Evolutionary conservation across 2,329 filamentous ascomycete genomes (phyloP).

Genomic region (Pseudogymnoascus verrucosus): DNA sequence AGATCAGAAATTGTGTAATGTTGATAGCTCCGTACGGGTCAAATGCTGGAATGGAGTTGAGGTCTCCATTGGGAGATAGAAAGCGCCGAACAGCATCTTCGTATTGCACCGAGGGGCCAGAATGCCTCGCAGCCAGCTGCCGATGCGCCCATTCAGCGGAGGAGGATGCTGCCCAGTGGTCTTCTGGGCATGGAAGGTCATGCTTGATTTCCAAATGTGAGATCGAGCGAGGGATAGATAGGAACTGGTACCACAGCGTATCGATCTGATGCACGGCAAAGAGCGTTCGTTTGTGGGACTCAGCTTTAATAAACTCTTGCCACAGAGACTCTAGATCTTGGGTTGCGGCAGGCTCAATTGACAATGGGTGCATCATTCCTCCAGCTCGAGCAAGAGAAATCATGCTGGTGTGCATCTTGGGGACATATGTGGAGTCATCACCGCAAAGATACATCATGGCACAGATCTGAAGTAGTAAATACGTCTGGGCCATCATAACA

Average conservation of each 20-base stretch:
- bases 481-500: constrained; percentile 30
- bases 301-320: constrained; percentile 30
- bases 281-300: constrained; percentile 35
- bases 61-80: constrained; percentile 26
- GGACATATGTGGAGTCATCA: constrained; percentile 27
- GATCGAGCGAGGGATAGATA: constrained; percentile 31
- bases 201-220: constrained; percentile 38
- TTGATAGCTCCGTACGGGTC: constrained; percentile 36
- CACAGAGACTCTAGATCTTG: constrained; percentile 33
- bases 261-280: constrained; percentile 38
- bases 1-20: constrained; percentile 34
- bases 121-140: constrained; percentile 20
- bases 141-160: constrained; percentile 31
- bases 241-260: constrained; percentile 36
- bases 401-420: constrained; percentile 34
- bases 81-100: constrained; percentile 32
- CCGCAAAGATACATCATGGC: constrained; percentile 38
- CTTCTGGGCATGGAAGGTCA: constrained; percentile 33
- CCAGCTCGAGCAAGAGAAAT: constrained; percentile 31
- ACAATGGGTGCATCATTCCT: constrained; percentile 30
- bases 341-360: constrained; percentile 19
- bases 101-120: constrained; percentile 24
- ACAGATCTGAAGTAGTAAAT: constrained; percentile 33
- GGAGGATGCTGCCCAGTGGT: constrained; percentile 32
- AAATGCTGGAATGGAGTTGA: constrained; percentile 27